Percentiles rank a stretch among this genome's conserved stretches.
These are phyloP conservation scores for Hydnum rufescens DNA, from an alignment of 768 basidiomycete genomes.

Conservation along the genomic window DNA sequence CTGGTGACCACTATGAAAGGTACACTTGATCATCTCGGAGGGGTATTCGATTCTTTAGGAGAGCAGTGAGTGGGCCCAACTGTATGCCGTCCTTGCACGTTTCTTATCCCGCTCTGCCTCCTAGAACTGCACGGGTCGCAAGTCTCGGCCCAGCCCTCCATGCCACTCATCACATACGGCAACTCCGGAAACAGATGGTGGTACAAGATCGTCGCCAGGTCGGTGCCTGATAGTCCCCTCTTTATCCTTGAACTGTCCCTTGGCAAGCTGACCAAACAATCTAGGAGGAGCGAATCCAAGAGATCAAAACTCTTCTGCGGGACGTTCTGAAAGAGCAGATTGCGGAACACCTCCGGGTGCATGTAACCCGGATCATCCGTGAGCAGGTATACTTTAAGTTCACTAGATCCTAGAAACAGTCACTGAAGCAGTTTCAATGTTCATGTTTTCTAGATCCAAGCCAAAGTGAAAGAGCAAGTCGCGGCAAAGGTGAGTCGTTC, in stretches of 20 bases:
- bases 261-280: neutral
- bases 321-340: slow-evolving; percentile 25
- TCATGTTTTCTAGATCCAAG: neutral
- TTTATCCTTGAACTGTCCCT: neutral
- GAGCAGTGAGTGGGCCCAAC: neutral
- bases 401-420: too few relatives aligned
- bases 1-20: slow-evolving; percentile 1
- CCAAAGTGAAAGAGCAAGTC: slow-evolving; percentile 1
- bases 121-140: neutral
- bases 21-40: slow-evolving; percentile 1
- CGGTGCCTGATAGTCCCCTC: too few relatives aligned
- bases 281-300: slow-evolving; percentile 17
- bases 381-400: neutral
- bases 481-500: neutral
- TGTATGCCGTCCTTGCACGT: neutral
- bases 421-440: neutral
- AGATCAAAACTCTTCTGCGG: slow-evolving; percentile 20
- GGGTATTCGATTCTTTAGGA: neutral
- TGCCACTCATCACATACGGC: neutral
- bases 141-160: neutral
- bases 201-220: slow-evolving; percentile 1
- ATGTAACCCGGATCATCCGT: neutral
- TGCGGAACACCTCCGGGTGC: slow-evolving; percentile 20
- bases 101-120: neutral
- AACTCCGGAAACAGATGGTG: neutral